phyloP scores from a whole-genome alignment of 1,139 yeast genomes.

The Hansenula lynferdii region DNA sequence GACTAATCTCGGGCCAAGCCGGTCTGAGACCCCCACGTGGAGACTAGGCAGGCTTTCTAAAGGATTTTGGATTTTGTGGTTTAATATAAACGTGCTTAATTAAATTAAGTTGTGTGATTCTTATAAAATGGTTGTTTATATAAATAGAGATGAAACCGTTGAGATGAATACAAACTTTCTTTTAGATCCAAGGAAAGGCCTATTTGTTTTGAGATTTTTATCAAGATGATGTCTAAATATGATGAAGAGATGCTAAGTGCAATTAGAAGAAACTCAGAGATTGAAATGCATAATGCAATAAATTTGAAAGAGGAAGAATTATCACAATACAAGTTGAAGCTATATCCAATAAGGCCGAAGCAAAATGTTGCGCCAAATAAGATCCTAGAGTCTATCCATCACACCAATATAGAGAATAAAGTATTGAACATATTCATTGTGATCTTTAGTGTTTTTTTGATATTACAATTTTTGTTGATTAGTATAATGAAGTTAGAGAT shows the following conservation, averaged over 20 bases:
- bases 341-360: neutral
- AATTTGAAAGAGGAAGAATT: neutral
- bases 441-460: constrained; percentile 11
- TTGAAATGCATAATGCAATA: neutral
- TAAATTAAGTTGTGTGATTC: too few species aligned
- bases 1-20: too few species aligned
- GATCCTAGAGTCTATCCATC: constrained; percentile 12
- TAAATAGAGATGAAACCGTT: too few species aligned
- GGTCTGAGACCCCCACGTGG: too few species aligned
- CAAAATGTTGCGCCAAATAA: constrained; percentile 8
- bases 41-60: too few species aligned
- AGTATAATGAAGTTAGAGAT: constrained; percentile 9
- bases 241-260: neutral
- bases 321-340: neutral
- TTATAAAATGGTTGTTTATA: too few species aligned
- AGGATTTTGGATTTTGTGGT: too few species aligned
- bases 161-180: too few species aligned
- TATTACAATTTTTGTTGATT: constrained; percentile 15
- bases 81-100: too few species aligned
- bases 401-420: constrained; percentile 16
- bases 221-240: neutral
- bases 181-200: too few species aligned
- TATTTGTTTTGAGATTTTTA: too few species aligned
- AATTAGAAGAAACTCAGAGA: constrained; percentile 2
- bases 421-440: constrained; percentile 17